Evolutionary conservation across 2,329 filamentous ascomycete genomes (phyloP), one percentile per base, ranked within the genome.

Genomic region (Aspergillus novofumigatus): DNA sequence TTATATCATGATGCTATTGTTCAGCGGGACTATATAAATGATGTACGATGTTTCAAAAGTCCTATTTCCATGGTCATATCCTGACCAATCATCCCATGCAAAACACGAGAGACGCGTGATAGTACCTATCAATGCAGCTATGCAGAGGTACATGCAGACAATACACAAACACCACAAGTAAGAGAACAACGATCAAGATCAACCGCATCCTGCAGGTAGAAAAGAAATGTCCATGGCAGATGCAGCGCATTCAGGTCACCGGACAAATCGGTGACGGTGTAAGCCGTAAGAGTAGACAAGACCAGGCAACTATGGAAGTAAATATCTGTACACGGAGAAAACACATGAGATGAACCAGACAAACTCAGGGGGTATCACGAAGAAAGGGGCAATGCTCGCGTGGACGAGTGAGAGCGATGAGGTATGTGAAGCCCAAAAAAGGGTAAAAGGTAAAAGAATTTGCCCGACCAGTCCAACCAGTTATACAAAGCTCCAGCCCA

Each of bases 351-450:
- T 2, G 32, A 14, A 11, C 17, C 14, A 17, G 32, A 42, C 23
- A 42, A 58, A 53, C 54, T 44, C 49, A 62, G 64, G 65, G 67
- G 67, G 67, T 70, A 70, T 70, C 67, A 67, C 65, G 57, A 67
- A 21, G 59, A 55, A 58, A 57, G 50, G 47, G 32, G 48, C 17
- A 29, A 32, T 25, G 28, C 26, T 49, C 44, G 42, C 32, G 47
- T 35, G 10, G 20, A 49, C 23, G 47, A 49, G 48, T 23, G 41
- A 28, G 26, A 52, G 49, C 23, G 28, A 49, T 35, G 52, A 51
- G 49, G 48, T 20, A 38, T 20, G 55, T 3, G 29, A 17, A 51
- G 52, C 14, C 42, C 10, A 4, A 20, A 25, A 26, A 38, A n/a
- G n/a, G n/a, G n/a, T 29, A 21, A 55, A 35, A 2, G 35, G 42